phyloP scores from a whole-genome alignment of 2,329 filamentous ascomycete genomes.

The Xylariaceae sp. region DNA sequence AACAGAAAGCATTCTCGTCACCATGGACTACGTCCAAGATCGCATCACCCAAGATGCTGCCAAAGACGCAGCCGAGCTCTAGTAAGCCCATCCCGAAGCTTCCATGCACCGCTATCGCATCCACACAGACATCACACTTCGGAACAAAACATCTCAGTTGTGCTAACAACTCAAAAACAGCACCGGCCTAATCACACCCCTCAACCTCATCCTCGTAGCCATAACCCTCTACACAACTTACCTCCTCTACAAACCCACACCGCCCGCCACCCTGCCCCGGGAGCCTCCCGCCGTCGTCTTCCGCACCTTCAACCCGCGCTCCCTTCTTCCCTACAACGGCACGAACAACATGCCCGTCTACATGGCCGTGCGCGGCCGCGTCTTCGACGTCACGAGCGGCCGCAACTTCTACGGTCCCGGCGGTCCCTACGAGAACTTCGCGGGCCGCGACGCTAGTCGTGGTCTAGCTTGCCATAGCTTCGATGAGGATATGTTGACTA shows the following conservation, averaged over 20 bases:
- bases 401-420: slow-evolving; percentile 95
- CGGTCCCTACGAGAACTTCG: slow-evolving; percentile 94
- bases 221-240: slow-evolving; percentile 58
- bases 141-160: background rate
- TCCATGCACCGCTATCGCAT: background rate
- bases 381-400: slow-evolving; percentile 86
- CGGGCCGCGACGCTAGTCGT: slow-evolving; percentile 82
- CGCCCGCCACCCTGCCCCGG: slow-evolving; percentile 45
- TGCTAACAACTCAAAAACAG: slow-evolving; percentile 23
- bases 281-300: slow-evolving; percentile 59
- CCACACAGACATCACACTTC: too few relatives aligned
- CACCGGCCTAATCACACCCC: slow-evolving; percentile 51
- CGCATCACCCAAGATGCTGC: slow-evolving; percentile 51
- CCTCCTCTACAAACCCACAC: slow-evolving; percentile 47
- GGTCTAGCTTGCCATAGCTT: slow-evolving; percentile 90
- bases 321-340: slow-evolving; percentile 84
- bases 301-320: slow-evolving; percentile 68
- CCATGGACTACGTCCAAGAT: slow-evolving; percentile 57
- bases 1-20: background rate
- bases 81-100: slow-evolving; percentile 9
- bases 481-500: slow-evolving; percentile 90
- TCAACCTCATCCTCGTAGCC: slow-evolving; percentile 58
- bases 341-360: slow-evolving; percentile 70
- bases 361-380: slow-evolving; percentile 82
- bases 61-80: slow-evolving; percentile 30